Evolutionary conservation across 164 flowering plant genomes (phyloP), one percentile per base, ranked within the genome.

Genomic region (Annona cherimola): DNA sequence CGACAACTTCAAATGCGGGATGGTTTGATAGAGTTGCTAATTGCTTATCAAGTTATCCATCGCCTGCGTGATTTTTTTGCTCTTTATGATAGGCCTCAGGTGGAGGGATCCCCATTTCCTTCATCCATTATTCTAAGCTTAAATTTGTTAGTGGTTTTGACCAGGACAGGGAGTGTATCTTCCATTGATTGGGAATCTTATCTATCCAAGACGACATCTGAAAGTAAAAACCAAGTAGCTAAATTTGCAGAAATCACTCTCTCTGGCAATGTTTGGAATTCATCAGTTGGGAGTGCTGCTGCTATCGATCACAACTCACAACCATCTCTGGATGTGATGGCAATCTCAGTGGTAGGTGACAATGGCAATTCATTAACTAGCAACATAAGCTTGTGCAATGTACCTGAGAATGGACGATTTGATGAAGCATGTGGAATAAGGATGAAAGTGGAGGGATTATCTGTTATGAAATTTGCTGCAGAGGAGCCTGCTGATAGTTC

Each of bases 41-140:
- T 89, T 78, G 84, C 92, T 18, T 94, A 92, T 81, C 97, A 90
- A 81, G 84, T 90, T 68, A 84, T 91, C 74, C 97, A 94, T 69
- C 87, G 90, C 41, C 74, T 94, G 45, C 87, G 96, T 54, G 98
- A 94, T 84, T 88, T 94, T 64, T 94, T 92, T 86, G 92, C 98
- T 18, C 89, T 94, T 63, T 87, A 89, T 84, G 97, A 94, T 73
- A 84, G 97, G 79, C 98, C 97, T 41, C 97, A 91, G 75, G 90
- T 87, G 65, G 98, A 94, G 84, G 97, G 97, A 63, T 90, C 94
- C 14, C 94, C 94, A 68, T 91, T 92, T 82, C 94, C 98, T 74
- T 84, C 93, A 62, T 83, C 97, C 18, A 90, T 94, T 71, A 83
- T 92, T 5, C 79, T 87, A 60, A 86, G 98, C 68, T 86, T 94